Conservation (phyloP, 805 yeast genomes). For the Kluyveromyces lactis region DNA sequence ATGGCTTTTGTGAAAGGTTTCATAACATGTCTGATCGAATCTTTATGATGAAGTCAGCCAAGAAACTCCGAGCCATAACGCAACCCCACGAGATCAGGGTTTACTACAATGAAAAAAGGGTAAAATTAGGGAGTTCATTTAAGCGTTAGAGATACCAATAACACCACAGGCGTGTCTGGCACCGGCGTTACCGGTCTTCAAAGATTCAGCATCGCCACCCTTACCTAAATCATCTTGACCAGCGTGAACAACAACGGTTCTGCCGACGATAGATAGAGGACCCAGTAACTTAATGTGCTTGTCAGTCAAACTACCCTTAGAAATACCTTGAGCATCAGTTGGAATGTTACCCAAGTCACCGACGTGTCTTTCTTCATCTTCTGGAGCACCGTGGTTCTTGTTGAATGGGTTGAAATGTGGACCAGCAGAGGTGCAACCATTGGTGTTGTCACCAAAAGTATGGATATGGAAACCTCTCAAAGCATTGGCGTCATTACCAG, state of each 20-base stretch:
- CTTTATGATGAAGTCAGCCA: too few relatives aligned
- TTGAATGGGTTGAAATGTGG: slow-evolving; percentile 93
- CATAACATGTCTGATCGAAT: too few relatives aligned
- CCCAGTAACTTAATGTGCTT: slow-evolving; percentile 73
- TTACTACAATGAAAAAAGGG: too few relatives aligned
- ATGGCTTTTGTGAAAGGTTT: too few relatives aligned
- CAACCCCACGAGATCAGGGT: too few relatives aligned
- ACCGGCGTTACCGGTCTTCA: slow-evolving; percentile 97
- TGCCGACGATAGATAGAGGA: slow-evolving; percentile 80
- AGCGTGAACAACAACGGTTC: slow-evolving; percentile 90
- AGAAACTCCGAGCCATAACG: too few relatives aligned
- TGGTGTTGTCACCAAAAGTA: slow-evolving; percentile 92
- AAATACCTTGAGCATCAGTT: slow-evolving; percentile 82
- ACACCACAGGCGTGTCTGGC: slow-evolving; percentile 98
- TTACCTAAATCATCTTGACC: slow-evolving; percentile 92
- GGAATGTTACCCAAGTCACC: slow-evolving; percentile 95
- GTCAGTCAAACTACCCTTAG: slow-evolving; percentile 85
- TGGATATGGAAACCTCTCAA: slow-evolving; percentile 97
- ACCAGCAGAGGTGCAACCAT: slow-evolving; percentile 98
- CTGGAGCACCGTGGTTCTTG: slow-evolving; percentile 89
- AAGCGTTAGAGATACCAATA: slow-evolving; percentile 47
- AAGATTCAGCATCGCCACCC: slow-evolving; percentile 86
- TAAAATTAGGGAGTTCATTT: not conserved
- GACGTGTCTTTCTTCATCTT: slow-evolving; percentile 36
- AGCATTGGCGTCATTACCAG: slow-evolving; percentile 84